Percentiles rank a stretch among this genome's conserved stretches.
phyloP scores from a whole-genome alignment of 352 stramenopile genomes.

The Pythium diclinum region DNA sequence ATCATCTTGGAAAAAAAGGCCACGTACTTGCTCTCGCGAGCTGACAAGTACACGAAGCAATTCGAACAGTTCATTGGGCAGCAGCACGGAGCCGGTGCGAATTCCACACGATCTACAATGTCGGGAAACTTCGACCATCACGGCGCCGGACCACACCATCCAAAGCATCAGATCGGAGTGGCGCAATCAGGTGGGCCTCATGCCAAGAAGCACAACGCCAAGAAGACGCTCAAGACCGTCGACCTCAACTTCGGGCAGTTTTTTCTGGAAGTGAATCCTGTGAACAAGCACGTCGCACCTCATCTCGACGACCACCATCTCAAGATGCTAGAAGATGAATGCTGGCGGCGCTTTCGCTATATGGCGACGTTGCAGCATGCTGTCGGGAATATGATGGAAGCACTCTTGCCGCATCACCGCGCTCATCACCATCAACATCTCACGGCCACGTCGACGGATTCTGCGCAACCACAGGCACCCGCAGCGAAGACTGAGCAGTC shows the following conservation, averaged over 20 bases:
- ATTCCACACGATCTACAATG: background rate
- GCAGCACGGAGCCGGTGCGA: background rate
- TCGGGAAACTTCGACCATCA: conserved; percentile 14
- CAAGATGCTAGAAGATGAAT: conserved; percentile 42
- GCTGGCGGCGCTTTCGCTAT: conserved; percentile 48
- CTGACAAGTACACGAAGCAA: conserved; percentile 37
- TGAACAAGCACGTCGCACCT: conserved; percentile 49
- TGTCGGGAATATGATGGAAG: conserved; percentile 35
- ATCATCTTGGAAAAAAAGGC: conserved; percentile 64
- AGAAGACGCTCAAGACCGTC: conserved; percentile 22
- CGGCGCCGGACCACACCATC: background rate
- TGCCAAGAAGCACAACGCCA: conserved; percentile 10
- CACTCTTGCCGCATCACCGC: conserved; percentile 20
- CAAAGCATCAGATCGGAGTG: conserved; percentile 3
- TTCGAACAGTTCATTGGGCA: background rate
- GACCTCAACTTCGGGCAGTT: conserved; percentile 41
- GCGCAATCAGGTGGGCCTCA: background rate
- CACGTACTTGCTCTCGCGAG: conserved; percentile 50
- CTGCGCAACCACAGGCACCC: background rate
- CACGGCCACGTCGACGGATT: background rate
- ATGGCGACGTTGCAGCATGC: conserved; percentile 33
- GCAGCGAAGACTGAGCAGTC: background rate
- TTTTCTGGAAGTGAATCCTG: conserved; percentile 49
- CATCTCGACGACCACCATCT: conserved; percentile 42
- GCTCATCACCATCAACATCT: conserved; percentile 8